A percentile compares a stretch with the other conserved stretches of the same genome.
Evolutionary conservation across 306 rosid species (phyloP).

Genomic region (Dicorynia guianensis): DNA sequence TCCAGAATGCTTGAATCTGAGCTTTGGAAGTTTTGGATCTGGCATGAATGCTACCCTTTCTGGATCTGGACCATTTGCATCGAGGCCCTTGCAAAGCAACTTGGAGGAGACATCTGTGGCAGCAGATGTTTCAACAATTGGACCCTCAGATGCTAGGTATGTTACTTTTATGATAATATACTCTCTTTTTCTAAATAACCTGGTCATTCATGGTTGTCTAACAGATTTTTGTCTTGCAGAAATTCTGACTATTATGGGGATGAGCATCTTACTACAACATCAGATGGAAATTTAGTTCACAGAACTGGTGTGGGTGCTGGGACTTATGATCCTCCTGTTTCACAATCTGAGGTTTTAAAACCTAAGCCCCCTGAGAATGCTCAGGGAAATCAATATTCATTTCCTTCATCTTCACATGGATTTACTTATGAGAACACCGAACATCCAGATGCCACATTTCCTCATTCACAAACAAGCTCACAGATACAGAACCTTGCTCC

Average conservation of each 20-base stretch:
- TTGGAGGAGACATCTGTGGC: conserved; percentile 69
- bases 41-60: conserved; percentile 56
- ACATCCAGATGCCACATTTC: conserved; percentile 58
- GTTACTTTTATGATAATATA: conserved; percentile 1
- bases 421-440: conserved; percentile 69
- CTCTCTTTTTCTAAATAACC: conserved; percentile 5
- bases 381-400: conserved; percentile 71
- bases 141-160: conserved; percentile 73
- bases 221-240: conserved; percentile 48
- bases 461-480: conserved; percentile 67
- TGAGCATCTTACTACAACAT: conserved; percentile 61
- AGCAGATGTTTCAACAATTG: conserved; percentile 66
- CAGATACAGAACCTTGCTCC: conserved; percentile 77
- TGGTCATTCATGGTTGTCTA: conserved; percentile 22
- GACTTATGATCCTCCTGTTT: conserved; percentile 68
- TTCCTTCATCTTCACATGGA: conserved; percentile 73
- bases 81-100: conserved; percentile 52
- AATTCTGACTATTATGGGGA: conserved; percentile 76
- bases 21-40: conserved; percentile 91
- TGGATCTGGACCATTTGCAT: conserved; percentile 53
- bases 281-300: conserved; percentile 71
- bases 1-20: conserved; percentile 82
- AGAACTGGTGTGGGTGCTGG: conserved; percentile 63
- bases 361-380: conserved; percentile 65
- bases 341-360: conserved; percentile 72